These are phyloP conservation scores for Megacollybia marginata DNA, from an alignment of 768 basidiomycete genomes.

Conservation along the genomic window DNA sequence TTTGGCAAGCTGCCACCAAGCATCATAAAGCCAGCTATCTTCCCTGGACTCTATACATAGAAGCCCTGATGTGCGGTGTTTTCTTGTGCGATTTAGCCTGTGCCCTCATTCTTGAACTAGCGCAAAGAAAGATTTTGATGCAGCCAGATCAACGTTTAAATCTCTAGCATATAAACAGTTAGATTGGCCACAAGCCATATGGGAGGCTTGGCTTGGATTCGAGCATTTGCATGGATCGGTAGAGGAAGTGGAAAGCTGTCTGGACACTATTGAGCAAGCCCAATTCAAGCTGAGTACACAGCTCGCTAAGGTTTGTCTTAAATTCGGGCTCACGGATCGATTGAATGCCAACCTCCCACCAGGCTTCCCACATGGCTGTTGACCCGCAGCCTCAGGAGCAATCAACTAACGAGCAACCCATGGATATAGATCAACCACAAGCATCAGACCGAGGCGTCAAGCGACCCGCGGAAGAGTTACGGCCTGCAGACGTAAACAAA, in stretches of 20 bases:
- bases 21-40: constrained; percentile 65
- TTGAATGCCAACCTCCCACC: constrained; percentile 36
- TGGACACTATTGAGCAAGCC: constrained; percentile 61
- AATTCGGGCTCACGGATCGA: constrained; percentile 1
- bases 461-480: constrained; percentile 52
- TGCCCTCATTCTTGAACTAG: neutral
- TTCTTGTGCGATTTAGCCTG: neutral
- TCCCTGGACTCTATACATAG: constrained; percentile 70
- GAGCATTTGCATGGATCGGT: constrained; percentile 78
- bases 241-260: constrained; percentile 51
- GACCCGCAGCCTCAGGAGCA: constrained; percentile 14
- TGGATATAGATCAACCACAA: constrained; percentile 32
- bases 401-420: constrained; percentile 18
- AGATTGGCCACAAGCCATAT: constrained; percentile 94
- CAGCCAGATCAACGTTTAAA: constrained; percentile 61
- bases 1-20: constrained; percentile 64
- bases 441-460: constrained; percentile 39
- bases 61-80: constrained; percentile 57
- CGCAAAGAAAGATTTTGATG: constrained; percentile 47
- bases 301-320: constrained; percentile 51
- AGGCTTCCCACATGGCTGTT: constrained; percentile 37
- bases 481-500: constrained; percentile 36
- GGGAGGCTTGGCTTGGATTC: constrained; percentile 86
- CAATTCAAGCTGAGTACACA: constrained; percentile 53
- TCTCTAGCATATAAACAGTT: constrained; percentile 64